Evolutionary conservation across 2,329 filamentous ascomycete species (phyloP), one percentile per base, ranked within the genome.

Genomic region (Talaromyces marneffei): DNA sequence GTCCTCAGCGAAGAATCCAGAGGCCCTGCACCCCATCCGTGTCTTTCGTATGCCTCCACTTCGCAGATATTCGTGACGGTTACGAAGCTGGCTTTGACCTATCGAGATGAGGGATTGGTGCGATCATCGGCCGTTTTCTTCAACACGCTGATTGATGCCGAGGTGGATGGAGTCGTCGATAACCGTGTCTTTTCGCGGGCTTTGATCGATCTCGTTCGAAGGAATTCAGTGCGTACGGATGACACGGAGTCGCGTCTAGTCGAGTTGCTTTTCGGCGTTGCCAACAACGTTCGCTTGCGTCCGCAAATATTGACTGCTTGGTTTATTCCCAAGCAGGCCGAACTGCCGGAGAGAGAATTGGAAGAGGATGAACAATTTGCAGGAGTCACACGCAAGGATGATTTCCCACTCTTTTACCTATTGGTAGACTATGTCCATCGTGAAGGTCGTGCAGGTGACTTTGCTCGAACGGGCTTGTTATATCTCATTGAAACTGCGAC

Each of bases 351-450:
- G 68, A 72, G 74, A 42, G 70, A 74, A 46, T 74, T 76, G 20
- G 74, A 77, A 39, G 82, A 84, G 64, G 82, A 84, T 63, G 83
- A 88, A 57, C 86, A 85, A 65, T 96, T 96, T 72, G 89, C 90
- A 0, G 92, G 92, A 2, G 85, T 88, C 55, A 94, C 90, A 5
- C 89, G 95, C 71, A 89, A 92, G 73, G 90, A 92, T 66, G 93
- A 97, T 70, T 99, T 99, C 66, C 94, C 94, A 0, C 78, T 99
- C 1, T 97, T 97, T 77, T 97, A 97, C 72, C 84, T 97, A 42
- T 80, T 99, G 66, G 90, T 99, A 72, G 92, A 99, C 72, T 96
- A 96, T 72, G 95, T 99, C 58, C 93, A 99, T 71, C 89, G 96
- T 66, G 93, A 97, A 72, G 94, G 94, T 44, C 88, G 93, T 60